Conservation (phyloP, 164 flowering plant species). For the Stephania yunnanensis region DNA sequence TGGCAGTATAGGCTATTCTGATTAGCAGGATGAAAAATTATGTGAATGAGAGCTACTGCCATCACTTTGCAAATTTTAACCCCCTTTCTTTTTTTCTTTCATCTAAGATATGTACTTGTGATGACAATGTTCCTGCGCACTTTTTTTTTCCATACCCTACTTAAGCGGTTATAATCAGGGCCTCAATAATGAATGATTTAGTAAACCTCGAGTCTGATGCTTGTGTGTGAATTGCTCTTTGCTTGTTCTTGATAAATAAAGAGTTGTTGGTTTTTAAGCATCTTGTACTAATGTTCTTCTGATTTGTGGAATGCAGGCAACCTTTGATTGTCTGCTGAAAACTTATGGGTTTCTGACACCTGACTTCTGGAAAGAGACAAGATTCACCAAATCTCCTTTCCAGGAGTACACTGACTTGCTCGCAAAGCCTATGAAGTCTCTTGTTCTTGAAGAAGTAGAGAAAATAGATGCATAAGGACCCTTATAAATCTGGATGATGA, state of each 20-base stretch:
- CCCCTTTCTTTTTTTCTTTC: background rate
- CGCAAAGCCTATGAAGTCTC: constrained; percentile 39
- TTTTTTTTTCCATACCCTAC: no score
- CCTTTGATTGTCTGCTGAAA: constrained; percentile 63
- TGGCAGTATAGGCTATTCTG: constrained; percentile 18
- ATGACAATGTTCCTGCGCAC: background rate
- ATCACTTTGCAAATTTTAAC: background rate
- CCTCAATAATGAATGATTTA: no score
- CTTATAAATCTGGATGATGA: background rate
- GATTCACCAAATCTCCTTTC: constrained; percentile 65
- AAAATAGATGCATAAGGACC: constrained; percentile 26
- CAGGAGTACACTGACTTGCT: constrained; percentile 60
- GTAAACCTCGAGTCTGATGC: background rate
- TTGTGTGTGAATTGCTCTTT: background rate
- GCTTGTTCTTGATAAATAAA: no score
- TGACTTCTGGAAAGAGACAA: constrained; percentile 73
- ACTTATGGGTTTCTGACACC: constrained; percentile 75
- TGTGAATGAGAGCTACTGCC: constrained; percentile 8
- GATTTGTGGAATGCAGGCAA: constrained; percentile 38
- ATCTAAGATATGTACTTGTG: background rate
- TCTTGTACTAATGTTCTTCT: no score
- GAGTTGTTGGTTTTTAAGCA: no score
- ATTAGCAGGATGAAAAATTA: background rate
- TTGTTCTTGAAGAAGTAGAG: constrained; percentile 29
- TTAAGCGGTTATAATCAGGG: no score